Conservation (phyloP, 208 protist genomes). For the Porcisia deanei region DNA sequence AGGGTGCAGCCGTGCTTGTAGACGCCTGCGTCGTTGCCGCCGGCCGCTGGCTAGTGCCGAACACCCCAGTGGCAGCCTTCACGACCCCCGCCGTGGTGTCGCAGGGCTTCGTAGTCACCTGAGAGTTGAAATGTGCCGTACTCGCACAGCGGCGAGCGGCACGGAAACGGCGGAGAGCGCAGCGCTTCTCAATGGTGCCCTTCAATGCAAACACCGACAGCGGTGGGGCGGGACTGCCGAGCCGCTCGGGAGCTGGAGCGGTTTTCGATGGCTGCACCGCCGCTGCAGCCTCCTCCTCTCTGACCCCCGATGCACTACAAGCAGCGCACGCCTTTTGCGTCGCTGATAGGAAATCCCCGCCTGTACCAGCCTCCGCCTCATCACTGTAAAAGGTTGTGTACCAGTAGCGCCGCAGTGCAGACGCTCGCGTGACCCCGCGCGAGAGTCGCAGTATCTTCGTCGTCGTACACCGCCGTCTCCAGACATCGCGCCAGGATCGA, state of each 20-base stretch:
- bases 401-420: constrained; percentile 28
- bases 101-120: background rate
- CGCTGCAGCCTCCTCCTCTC: background rate
- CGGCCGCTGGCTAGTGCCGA: background rate
- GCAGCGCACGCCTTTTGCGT: background rate
- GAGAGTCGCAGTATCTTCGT: constrained; percentile 19
- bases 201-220: background rate
- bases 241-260: background rate
- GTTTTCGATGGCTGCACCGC: background rate
- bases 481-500: constrained; percentile 12
- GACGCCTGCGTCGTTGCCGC: background rate
- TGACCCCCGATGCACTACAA: background rate
- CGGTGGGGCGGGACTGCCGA: background rate
- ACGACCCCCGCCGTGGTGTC: too few relatives aligned
- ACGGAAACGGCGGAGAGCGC: constrained; percentile 6
- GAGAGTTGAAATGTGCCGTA: background rate
- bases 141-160: constrained; percentile 5
- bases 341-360: background rate
- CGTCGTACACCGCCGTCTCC: constrained; percentile 23
- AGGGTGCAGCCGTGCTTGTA: background rate
- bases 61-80: background rate
- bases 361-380: background rate
- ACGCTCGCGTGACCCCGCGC: constrained; percentile 14
- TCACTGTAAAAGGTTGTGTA: constrained; percentile 11
- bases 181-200: background rate